Base-by-base conservation (phyloP, 2,329 filamentous ascomycete species). In the Thelonectria discophora region DNA sequence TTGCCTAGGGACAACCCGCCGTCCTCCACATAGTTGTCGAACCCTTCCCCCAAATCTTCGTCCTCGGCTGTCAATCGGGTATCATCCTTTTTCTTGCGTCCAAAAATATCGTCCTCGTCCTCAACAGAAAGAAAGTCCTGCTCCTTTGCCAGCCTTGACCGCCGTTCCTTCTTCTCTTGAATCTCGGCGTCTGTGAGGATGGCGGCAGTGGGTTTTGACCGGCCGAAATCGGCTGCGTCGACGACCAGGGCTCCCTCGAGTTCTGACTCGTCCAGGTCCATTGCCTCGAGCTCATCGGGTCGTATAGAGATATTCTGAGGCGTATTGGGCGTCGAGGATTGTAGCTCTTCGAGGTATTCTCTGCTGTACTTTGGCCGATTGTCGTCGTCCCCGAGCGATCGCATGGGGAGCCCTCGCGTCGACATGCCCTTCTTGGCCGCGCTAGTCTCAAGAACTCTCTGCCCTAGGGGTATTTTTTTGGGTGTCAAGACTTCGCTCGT, bases 11-110 rank as follows among this genome's bases (percentile, higher is more conserved):
- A 86, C 10, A 97, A 86, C 8, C 87, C 87, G 9, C 91, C 93
- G 73, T 97, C 92, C 42, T 95, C 91, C 9, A 95, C 92, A 70
- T 92, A 97, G 56, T 94, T 90, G 62, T 98, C 94, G 69, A 97
- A 98, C 0, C 93, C 94, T 78, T 98, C 95, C 39, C 91, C 92
- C 0, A 97, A 85, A 72, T 98, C 93, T 74, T 98, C 94, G 69
- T 98, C 94, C 34, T 97, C 93, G 43, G 84, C 86, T 6, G 93
- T 85, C 2, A 98, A 84, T 1, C 94, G 86, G 6, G 90, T 91
- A 63, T 93, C 85, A 34, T 87, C 85, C 66, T 90, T 87, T 69
- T 89, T 87, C 65, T 87, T 86, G 17, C 66, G 77, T 3, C 65
- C 63, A 18, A 65, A 67, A 5, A 57, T 77, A 49, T 84, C 81